Conservation (phyloP, 768 basidiomycete genomes). For the Leccinum barrowsii region DNA sequence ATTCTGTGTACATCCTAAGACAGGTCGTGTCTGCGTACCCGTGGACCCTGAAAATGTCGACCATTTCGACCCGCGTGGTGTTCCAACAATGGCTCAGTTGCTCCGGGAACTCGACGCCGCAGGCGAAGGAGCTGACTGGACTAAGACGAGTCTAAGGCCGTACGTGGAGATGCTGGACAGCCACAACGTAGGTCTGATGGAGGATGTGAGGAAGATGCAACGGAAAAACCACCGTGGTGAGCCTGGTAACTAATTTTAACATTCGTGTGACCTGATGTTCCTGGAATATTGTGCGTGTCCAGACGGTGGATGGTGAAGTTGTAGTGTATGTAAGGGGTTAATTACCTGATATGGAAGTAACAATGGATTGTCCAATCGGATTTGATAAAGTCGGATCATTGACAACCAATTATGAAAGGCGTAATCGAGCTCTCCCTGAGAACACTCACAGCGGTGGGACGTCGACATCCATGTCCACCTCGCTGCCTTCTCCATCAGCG, state of each 20-base stretch:
- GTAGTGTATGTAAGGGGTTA: not conserved
- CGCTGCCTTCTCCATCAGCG: constrained; percentile 10
- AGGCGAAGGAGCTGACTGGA: constrained; percentile 70
- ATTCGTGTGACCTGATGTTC: not conserved
- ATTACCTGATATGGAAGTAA: constrained; percentile 3
- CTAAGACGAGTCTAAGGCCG: constrained; percentile 79
- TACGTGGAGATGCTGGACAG: constrained; percentile 88
- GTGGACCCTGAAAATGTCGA: constrained; percentile 74
- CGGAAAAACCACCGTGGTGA: constrained; percentile 19
- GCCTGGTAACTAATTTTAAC: not conserved
- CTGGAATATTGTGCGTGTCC: not conserved
- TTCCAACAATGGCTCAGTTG: constrained; percentile 87
- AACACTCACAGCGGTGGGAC: constrained; percentile 8
- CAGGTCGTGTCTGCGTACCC: constrained; percentile 93
- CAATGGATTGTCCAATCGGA: constrained; percentile 16
- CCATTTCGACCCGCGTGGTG: constrained; percentile 76
- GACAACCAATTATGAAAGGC: not conserved
- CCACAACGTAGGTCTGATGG: constrained; percentile 43
- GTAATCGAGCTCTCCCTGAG: constrained; percentile 10
- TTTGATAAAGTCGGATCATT: not conserved
- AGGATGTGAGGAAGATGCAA: constrained; percentile 27
- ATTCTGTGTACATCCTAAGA: constrained; percentile 95
- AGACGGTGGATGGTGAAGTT: constrained; percentile 28
- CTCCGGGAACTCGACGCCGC: constrained; percentile 68
- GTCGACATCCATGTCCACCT: constrained; percentile 22